These are phyloP conservation scores for Epichloe bromicola DNA, from an alignment of 2,329 filamentous ascomycete species.

Conservation along the genomic window DNA sequence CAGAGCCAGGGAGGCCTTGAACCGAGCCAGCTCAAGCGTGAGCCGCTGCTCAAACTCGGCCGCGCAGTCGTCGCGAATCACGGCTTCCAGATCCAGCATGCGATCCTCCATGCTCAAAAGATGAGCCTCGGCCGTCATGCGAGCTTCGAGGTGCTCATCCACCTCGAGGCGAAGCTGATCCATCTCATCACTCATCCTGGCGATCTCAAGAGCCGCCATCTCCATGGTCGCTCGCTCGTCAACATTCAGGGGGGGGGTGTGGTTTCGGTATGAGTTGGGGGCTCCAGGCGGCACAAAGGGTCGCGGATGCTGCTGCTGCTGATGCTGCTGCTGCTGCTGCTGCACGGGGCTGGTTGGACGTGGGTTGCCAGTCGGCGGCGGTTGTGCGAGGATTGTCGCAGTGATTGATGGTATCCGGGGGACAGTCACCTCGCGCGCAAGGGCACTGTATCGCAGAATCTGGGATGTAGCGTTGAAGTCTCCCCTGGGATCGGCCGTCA, in stretches of 20 bases:
- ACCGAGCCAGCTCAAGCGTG: constrained; percentile 62
- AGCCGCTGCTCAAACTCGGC: constrained; percentile 72
- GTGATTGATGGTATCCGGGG: constrained; percentile 71
- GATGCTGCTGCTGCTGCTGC: constrained; percentile 15
- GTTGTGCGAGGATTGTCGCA: constrained; percentile 46
- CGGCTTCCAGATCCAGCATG: constrained; percentile 59
- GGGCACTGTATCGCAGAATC: constrained; percentile 84
- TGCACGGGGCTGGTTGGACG: constrained; percentile 17
- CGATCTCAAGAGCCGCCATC: constrained; percentile 66
- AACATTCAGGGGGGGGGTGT: constrained; percentile 25
- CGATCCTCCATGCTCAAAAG: constrained; percentile 57
- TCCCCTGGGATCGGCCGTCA: constrained; percentile 87
- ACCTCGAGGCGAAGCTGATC: constrained; percentile 60
- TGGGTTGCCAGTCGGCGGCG: constrained; percentile 13
- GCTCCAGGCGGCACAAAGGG: constrained; percentile 28
- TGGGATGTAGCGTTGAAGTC: constrained; percentile 97
- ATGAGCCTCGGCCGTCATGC: constrained; percentile 60
- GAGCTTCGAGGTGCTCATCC: constrained; percentile 54
- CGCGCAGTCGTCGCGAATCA: constrained; percentile 79
- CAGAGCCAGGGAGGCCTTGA: constrained; percentile 64
- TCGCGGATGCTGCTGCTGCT: constrained; percentile 19
- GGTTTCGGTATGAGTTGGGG: constrained; percentile 22
- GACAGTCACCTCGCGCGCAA: constrained; percentile 86
- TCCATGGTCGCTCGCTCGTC: constrained; percentile 64
- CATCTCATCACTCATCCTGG: constrained; percentile 57